A percentile compares a stretch with the other conserved stretches of the same genome.
phyloP scores from a whole-genome alignment of 768 basidiomycete species.

The Termitomyces eurrhizus region DNA sequence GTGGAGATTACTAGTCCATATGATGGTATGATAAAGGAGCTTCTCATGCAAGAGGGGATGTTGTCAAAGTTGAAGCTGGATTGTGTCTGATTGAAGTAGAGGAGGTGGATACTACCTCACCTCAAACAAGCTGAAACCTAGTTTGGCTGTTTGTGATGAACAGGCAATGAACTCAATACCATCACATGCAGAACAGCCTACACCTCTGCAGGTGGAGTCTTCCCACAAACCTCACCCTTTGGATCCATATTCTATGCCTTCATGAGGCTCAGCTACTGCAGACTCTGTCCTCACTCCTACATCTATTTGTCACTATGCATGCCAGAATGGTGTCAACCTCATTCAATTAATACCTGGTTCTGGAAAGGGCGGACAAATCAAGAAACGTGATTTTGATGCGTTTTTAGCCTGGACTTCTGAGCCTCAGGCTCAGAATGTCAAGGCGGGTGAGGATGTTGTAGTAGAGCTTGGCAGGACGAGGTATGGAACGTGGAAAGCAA shows the following conservation, averaged over 20 bases:
- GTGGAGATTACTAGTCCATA: constrained; percentile 90
- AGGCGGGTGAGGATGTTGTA: constrained; percentile 40
- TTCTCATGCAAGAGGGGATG: constrained; percentile 78
- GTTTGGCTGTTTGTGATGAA: constrained; percentile 15
- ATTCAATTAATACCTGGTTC: constrained; percentile 56
- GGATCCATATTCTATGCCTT: constrained; percentile 46
- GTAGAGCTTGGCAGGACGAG: constrained; percentile 76
- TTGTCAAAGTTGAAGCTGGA: constrained; percentile 78
- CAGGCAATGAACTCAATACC: constrained; percentile 10
- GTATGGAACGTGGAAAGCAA: constrained; percentile 86
- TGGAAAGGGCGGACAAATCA: constrained; percentile 71
- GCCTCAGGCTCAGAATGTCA: background rate
- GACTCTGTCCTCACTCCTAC: constrained; percentile 62
- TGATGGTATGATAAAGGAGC: constrained; percentile 67
- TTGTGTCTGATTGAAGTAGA: constrained; percentile 83
- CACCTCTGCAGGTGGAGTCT: constrained; percentile 3
- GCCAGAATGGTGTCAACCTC: constrained; percentile 61
- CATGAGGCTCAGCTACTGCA: constrained; percentile 10
- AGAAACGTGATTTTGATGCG: constrained; percentile 68
- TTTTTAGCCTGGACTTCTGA: constrained; percentile 32
- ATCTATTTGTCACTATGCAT: constrained; percentile 75
- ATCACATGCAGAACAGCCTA: constrained; percentile 8
- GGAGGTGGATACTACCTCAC: constrained; percentile 43
- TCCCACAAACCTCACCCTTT: constrained; percentile 50
- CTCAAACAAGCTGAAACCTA: constrained; percentile 9